These are phyloP conservation scores for Pythium pectinolyticum DNA, from an alignment of 352 stramenopile species.

Conservation along the genomic window DNA sequence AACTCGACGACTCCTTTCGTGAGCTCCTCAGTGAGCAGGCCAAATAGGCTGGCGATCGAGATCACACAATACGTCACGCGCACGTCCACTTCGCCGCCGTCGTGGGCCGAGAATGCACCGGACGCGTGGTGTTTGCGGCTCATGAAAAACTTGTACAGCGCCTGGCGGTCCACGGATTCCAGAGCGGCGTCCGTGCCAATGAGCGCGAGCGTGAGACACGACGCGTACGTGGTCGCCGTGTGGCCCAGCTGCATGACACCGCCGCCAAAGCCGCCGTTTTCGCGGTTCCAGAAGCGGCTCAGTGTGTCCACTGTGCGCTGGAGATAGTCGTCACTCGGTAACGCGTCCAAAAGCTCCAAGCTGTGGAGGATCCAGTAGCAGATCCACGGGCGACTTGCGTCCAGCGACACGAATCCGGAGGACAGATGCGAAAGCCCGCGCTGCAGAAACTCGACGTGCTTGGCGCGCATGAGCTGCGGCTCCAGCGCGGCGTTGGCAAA, in stretches of 20 bases:
- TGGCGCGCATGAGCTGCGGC: slow-evolving; percentile 79
- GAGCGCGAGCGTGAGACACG: slow-evolving; percentile 91
- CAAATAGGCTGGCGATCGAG: slow-evolving; percentile 91
- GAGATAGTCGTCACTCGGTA: slow-evolving; percentile 40
- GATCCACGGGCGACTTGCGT: slow-evolving; percentile 97
- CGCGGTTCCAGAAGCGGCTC: slow-evolving; percentile 56
- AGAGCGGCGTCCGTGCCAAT: slow-evolving; percentile 86
- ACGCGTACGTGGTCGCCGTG: slow-evolving; percentile 94
- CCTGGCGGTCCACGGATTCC: slow-evolving; percentile 73
- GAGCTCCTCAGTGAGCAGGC: slow-evolving; percentile 91
- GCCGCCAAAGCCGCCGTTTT: slow-evolving; percentile 93
- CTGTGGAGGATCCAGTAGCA: slow-evolving; percentile 97
- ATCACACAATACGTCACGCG: slow-evolving; percentile 97
- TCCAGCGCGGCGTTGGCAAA: slow-evolving; percentile 74
- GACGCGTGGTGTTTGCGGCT: slow-evolving; percentile 76
- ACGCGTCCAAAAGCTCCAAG: slow-evolving; percentile 91
- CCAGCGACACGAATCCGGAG: slow-evolving; percentile 87
- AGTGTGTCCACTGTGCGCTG: slow-evolving; percentile 64
- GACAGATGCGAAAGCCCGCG: slow-evolving; percentile 68
- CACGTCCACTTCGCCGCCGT: slow-evolving; percentile 96
- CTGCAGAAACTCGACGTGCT: slow-evolving; percentile 80
- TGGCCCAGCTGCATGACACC: slow-evolving; percentile 88
- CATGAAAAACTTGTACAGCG: slow-evolving; percentile 90
- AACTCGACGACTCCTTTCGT: slow-evolving; percentile 76
- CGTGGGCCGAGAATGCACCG: slow-evolving; percentile 96